Percentiles rank a stretch among this genome's conserved stretches.
Conservation (phyloP, 345 rosid genomes). For the Sisymbrium altissimum region DNA sequence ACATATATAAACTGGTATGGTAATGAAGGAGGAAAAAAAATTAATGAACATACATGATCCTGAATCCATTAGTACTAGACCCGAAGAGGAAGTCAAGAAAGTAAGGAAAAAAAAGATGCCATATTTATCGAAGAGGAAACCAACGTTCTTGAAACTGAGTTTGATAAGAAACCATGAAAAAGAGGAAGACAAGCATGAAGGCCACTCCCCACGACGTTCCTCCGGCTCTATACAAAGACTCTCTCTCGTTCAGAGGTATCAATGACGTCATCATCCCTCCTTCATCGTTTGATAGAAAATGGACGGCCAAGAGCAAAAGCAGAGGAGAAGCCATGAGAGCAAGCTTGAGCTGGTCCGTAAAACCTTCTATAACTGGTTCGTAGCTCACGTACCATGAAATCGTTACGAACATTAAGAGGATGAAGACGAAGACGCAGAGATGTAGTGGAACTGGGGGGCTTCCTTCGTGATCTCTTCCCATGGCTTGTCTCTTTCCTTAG, state of each 20-base stretch:
- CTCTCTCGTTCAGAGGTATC: slow-evolving; percentile 39
- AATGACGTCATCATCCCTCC: slow-evolving; percentile 28
- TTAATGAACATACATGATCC: not conserved
- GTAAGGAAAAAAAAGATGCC: not conserved
- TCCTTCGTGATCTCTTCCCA: slow-evolving; percentile 36
- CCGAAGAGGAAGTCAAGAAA: slow-evolving; percentile 11
- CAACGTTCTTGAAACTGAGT: slow-evolving; percentile 55
- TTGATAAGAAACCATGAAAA: slow-evolving; percentile 55
- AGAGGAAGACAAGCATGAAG: slow-evolving; percentile 46
- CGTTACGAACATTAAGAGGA: slow-evolving; percentile 40
- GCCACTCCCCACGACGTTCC: slow-evolving; percentile 60
- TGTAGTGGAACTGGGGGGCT: slow-evolving; percentile 42
- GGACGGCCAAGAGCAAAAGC: slow-evolving; percentile 42
- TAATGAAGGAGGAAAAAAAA: not conserved
- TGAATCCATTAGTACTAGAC: not conserved
- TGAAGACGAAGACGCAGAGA: slow-evolving; percentile 46
- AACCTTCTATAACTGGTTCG: slow-evolving; percentile 45
- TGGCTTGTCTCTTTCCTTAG: not conserved
- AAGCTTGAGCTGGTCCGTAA: slow-evolving; percentile 49
- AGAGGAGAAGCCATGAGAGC: slow-evolving; percentile 44
- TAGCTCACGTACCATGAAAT: slow-evolving; percentile 54
- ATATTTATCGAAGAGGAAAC: slow-evolving; percentile 43
- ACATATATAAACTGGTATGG: not conserved
- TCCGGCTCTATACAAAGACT: slow-evolving; percentile 49
- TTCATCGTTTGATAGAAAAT: slow-evolving; percentile 42